Evolutionary conservation across 176 grass and related monocot species (phyloP), one percentile per base, ranked within the genome.

Genomic region (Avena insularis): DNA sequence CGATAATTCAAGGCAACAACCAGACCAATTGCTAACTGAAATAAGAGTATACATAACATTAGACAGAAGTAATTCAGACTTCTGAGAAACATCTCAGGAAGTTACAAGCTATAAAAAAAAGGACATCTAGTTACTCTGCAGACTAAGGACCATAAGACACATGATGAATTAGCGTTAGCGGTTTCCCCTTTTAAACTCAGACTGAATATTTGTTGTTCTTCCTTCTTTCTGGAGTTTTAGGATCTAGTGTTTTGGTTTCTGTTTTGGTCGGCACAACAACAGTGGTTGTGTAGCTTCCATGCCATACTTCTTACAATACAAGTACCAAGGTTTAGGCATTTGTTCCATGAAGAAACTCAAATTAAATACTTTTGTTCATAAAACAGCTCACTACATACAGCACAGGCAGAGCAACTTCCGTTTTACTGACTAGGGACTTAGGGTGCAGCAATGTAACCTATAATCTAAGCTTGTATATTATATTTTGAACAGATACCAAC

Each of bases 1-100:
- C 8, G 93, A 91, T 98, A 98, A 87, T 94, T 85, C 65, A 98
- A 88, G 3, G 96, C 96, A 87, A 98, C 87, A 75, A 94, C 93
- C 35, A 98, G 88, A 88, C 96, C 96, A 83, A 98, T 90, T 46
- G 96, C 89, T 56, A 98, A 84, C 96, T 98, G 82, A 89, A 88
- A 87, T 77, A 81, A 87, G 27, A 76, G 38, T 11, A 91, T 17
- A 89, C 11, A 69, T 15, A 87, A 51, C 29, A 79, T 53, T 79
- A 49, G 63, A 70, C 63, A 57, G 19, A 84, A 31, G 25, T 54
- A 17, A 76, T 58, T 64, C 10, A 80, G 83, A 80, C 5, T 43
- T 51, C 1, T n/a, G 38, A 58, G 16, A 2, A 76, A 54, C 40
- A 53, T 60, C 13, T 45, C 49, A 75, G 47, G 9, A 90, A 66